phyloP scores from a whole-genome alignment of 192 early-diverging fungal genomes.

The Glomus cerebriforme region DNA sequence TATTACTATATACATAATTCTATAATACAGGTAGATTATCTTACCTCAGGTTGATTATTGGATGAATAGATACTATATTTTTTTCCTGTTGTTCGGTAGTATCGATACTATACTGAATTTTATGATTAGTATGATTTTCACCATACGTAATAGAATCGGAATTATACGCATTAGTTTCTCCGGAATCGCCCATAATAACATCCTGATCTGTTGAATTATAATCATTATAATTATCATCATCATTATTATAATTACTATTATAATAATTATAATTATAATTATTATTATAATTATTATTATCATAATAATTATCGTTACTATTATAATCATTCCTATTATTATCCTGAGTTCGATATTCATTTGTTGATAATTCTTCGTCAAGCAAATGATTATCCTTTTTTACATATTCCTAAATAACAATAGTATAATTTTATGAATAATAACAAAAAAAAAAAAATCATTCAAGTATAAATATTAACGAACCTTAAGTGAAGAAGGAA shows the following conservation, averaged over 20 bases:
- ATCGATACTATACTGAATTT: neutral
- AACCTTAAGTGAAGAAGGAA: conserved; percentile 8
- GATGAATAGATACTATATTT: neutral
- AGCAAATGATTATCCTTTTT: neutral
- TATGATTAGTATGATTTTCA: neutral
- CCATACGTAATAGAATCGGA: neutral
- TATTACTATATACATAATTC: neutral
- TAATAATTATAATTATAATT: neutral
- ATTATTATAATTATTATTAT: neutral
- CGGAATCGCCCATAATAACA: neutral
- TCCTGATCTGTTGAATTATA: too few species aligned
- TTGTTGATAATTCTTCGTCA: neutral
- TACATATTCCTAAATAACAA: neutral
- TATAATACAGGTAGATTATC: neutral
- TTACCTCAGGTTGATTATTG: neutral
- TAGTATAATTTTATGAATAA: neutral
- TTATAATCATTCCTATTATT: neutral
- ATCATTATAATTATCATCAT: neutral
- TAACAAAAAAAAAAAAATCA: neutral
- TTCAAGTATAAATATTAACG: neutral
- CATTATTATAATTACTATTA: neutral
- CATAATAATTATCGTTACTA: neutral
- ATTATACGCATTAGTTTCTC: neutral
- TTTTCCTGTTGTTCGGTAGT: neutral
- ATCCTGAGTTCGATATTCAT: neutral